Evolutionary conservation across 2,329 filamentous ascomycete species (phyloP), one percentile per base, ranked within the genome.

Genomic region (Beauveria asiatica): DNA sequence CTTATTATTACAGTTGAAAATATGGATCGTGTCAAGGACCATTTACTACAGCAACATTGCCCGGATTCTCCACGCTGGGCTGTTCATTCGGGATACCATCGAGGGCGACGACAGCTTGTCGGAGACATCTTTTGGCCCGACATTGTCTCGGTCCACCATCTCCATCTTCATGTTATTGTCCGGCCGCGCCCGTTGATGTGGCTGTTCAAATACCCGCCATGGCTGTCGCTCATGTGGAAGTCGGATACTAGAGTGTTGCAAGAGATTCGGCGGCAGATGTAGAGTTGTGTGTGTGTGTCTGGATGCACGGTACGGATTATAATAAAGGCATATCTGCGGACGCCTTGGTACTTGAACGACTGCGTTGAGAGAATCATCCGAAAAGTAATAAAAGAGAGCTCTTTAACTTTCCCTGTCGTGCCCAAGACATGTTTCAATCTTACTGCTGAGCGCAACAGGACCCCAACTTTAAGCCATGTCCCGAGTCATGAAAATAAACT

Each of bases 181-280:
- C 44, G 42, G 30, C 60, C 62, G 6, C 8, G 11, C 6, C 8
- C 8, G 1, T 8, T 10, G 6, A 13, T 45, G 7, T 11, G 48
- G 17, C 23, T 51, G 11, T 46, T 58, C 25, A 63, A 60, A 42
- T 63, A 63, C 33, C 57, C 62, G 13, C 44, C 45, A 25, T 63
- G 60, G 62, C 42, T 60, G 8, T 55, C 33, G 19, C 60, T 63
- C 13, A 58, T 63, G 49, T 63, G 62, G 62, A 62, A 55, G 17
- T 62, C 60, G 2, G 62, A 63, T 23, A 33, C 21, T 4, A 48
- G 19, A 13, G 48, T 63, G 5, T 21, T 63, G 50, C 41, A 8
- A 9, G 51, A 57, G 69, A 76, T 55, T 33, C 30, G 30, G 30
- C 30, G 30, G 30, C 30, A 33, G 30, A 33, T 11, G 30, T 33